Evolutionary conservation across 495 filamentous ascomycete genomes (phyloP).

Genomic region (Aspergillus bertholletiae): DNA sequence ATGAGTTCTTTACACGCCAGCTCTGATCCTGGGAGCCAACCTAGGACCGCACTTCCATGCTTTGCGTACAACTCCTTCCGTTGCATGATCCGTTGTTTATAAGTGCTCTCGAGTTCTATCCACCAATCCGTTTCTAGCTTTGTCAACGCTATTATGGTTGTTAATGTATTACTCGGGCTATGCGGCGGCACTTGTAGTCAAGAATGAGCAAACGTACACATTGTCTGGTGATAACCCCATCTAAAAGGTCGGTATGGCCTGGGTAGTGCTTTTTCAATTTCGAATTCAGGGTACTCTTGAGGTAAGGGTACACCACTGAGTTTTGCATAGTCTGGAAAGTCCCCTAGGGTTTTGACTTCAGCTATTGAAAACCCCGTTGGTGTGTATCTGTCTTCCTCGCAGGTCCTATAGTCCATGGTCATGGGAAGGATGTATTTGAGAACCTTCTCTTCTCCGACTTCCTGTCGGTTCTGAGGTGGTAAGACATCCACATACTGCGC

Average conservation of each 20-base stretch:
- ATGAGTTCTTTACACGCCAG: slow-evolving; percentile 84
- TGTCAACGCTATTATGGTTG: slow-evolving; percentile 55
- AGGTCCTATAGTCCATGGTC: slow-evolving; percentile 37
- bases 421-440: slow-evolving; percentile 38
- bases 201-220: slow-evolving; percentile 61
- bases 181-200: neutral
- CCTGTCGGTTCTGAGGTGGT: slow-evolving; percentile 53
- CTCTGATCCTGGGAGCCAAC: slow-evolving; percentile 73
- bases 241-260: slow-evolving; percentile 77
- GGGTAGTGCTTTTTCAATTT: slow-evolving; percentile 61
- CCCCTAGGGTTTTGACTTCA: slow-evolving; percentile 70
- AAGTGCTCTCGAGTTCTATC: slow-evolving; percentile 83
- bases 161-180: slow-evolving; percentile 5
- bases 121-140: slow-evolving; percentile 87
- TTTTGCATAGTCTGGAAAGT: slow-evolving; percentile 79
- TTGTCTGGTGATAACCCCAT: slow-evolving; percentile 90
- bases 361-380: slow-evolving; percentile 60
- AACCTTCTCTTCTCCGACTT: slow-evolving; percentile 31
- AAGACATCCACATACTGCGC: slow-evolving; percentile 46
- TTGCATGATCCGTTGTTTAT: slow-evolving; percentile 64
- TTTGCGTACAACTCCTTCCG: slow-evolving; percentile 65
- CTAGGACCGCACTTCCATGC: slow-evolving; percentile 62
- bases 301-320: slow-evolving; percentile 80
- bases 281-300: slow-evolving; percentile 58
- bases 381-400: slow-evolving; percentile 43